Base-by-base conservation (phyloP, 2,329 filamentous ascomycete species). In the Alternaria solani region DNA sequence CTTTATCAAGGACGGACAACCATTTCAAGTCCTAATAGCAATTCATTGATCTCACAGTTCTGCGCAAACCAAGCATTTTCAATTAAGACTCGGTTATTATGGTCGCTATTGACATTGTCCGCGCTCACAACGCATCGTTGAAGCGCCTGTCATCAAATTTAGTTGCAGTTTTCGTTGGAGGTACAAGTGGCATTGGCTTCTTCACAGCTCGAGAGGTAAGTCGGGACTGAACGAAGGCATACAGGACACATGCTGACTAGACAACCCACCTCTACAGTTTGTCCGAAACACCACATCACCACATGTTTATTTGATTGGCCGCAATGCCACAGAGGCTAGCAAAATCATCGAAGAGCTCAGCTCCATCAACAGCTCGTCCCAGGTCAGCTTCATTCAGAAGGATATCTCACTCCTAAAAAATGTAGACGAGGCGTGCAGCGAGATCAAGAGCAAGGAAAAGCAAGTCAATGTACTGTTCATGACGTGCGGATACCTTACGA, bases 401-500 rank as follows among this genome's bases (percentile, higher is more conserved):
- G 81, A 83, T 59, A 73, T 82, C 47, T 78, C 75, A 5, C 59
- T 79, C 7, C 66, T 83, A 11, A 72, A 66, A 18, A 79, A 78
- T 59, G 80, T 82, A 55, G 81, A 83, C 61, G 71, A 78, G 58
- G 73, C 77, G 16, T 82, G 80, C 69, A 73, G 76, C 7, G 79
- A 86, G 52, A 85, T 89, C 57, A 77, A 75, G 59, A 68, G 73
- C 30, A 83, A 81, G 61, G 86, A 88, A 68, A 73, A 76, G 38
- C 79, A 79, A 26, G 80, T 89, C 57, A 87, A 88, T 68, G 70
- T 87, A 4, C 72, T 88, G 0, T 85, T 87, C 66, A 79, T 87
- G 54, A 85, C 80, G 1, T 81, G 81, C 2, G 86, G 85, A 4
- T 81, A 81, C 67, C 75, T 84, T 63, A 79, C 80, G 3, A 56